These are phyloP conservation scores for Globomyces pollinis-pini DNA, from an alignment of 192 early-diverging fungal genomes.

Conservation along the genomic window DNA sequence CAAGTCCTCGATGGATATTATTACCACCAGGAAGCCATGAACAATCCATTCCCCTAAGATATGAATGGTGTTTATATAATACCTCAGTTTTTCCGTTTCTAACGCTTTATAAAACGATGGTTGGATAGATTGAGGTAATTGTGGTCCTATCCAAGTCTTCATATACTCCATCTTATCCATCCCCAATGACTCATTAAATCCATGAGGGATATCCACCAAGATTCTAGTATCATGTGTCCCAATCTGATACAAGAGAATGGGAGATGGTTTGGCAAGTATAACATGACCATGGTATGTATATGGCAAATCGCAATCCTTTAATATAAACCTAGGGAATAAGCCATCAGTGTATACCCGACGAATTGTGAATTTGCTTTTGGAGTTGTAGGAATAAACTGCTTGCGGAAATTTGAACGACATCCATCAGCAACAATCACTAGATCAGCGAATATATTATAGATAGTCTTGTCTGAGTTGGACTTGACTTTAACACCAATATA, in stretches of 20 bases:
- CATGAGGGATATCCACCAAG: conserved; percentile 87
- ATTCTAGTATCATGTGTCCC: conserved; percentile 78
- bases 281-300: conserved; percentile 88
- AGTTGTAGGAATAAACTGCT: conserved; percentile 49
- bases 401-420: conserved; percentile 91
- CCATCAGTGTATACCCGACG: conserved; percentile 51
- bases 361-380: conserved; percentile 57
- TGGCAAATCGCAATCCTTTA: conserved; percentile 66
- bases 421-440: conserved; percentile 87
- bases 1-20: conserved; percentile 65
- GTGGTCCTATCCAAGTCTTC: conserved; percentile 49
- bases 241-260: conserved; percentile 73
- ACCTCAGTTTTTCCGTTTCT: conserved; percentile 63
- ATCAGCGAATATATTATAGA: conserved; percentile 44
- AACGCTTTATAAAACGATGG: conserved; percentile 57
- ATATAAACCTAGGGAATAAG: conserved; percentile 52
- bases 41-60: conserved; percentile 54
- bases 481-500: conserved; percentile 50
- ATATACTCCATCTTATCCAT: conserved; percentile 63
- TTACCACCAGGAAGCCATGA: conserved; percentile 64
- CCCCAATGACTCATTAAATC: conserved; percentile 59
- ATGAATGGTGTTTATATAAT: too few relatives aligned
- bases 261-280: conserved; percentile 73
- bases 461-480: conserved; percentile 20
- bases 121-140: conserved; percentile 57